Evolutionary conservation across 768 basidiomycete species (phyloP), one percentile per base, ranked within the genome.

Genomic region (Gelatoporia subvermispora): DNA sequence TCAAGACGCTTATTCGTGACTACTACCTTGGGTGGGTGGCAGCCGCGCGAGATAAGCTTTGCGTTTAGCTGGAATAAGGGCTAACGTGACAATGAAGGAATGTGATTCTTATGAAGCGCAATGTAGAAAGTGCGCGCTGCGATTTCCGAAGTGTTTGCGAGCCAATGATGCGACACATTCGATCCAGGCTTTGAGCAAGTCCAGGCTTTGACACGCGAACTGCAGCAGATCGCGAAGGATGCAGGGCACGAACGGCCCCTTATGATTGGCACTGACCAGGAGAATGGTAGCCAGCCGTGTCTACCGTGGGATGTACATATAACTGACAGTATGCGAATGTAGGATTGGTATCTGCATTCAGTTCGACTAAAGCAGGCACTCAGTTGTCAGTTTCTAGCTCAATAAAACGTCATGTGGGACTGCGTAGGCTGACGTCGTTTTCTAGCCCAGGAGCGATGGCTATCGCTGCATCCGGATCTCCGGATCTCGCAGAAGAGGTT

Each of bases 301-400:
- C 53, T 45, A 24, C 3, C 28, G n/a, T 31, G 20, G 28, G 7
- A 17, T 21, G 23, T 35, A 22, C 20, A 25, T 25, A 23, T 35
- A 4, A 11, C 31, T 40, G 18, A 46, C 31, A 15, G 10, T 31
- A 36, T 43, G 16, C 13, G n/a, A 7, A 31, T 20, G n/a, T 35
- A 85, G 84, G 84, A 37, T 70, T 85, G 3, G 81, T 82, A n/a
- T 84, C 84, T 1, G 83, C 82, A 3, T 85, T 85, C 53, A 81
- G 75, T 13, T 53, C 57, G 8, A 47, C 61, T 8, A 66, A 63
- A 0, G 78, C 79, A 15, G 84, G 82, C 0, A 84, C 85, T 2
- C 82, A 83, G 51, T 86, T 85, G 85, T 84, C 52, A 58, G 81
- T 71, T 11, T 8, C 31, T n/a, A n/a, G 16, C 2, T 38, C 35